Evolutionary conservation across 805 yeast genomes (phyloP).

Genomic region (Cyberlindnera xylosilytica): DNA sequence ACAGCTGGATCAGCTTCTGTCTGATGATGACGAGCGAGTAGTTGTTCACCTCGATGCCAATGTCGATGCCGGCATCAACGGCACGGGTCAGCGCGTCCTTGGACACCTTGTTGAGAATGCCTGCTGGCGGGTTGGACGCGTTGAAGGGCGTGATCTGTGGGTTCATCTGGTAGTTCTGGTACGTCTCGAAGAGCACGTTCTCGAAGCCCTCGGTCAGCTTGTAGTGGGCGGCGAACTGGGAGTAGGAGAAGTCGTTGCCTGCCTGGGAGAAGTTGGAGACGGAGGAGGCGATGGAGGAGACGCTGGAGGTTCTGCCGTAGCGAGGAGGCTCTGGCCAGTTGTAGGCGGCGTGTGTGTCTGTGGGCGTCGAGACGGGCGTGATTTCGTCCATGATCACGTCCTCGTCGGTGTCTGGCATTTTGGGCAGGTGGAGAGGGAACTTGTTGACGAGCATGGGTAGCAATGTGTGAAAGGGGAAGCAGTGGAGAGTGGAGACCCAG

Average conservation of each 20-base stretch:
- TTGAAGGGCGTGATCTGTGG: constrained; percentile 71
- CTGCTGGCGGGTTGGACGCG: constrained; percentile 62
- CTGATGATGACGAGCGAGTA: constrained; percentile 37
- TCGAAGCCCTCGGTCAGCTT: constrained; percentile 39
- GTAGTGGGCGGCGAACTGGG: constrained; percentile 28
- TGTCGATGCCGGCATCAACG: constrained; percentile 29
- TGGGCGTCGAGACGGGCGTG: constrained; percentile 27
- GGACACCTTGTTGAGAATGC: constrained; percentile 58
- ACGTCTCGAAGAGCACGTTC: constrained; percentile 41
- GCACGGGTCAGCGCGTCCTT: constrained; percentile 47
- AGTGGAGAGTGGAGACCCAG: not conserved
- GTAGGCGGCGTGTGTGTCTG: constrained; percentile 18
- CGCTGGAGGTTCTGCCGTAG: constrained; percentile 26
- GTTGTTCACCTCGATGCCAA: constrained; percentile 37
- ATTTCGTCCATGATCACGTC: constrained; percentile 21
- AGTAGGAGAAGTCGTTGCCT: constrained; percentile 23
- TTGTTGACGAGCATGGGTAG: constrained; percentile 18
- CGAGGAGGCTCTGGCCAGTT: constrained; percentile 22
- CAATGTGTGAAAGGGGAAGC: not conserved
- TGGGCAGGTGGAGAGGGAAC: constrained; percentile 17
- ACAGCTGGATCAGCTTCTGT: constrained; percentile 32
- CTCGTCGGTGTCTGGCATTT: constrained; percentile 6
- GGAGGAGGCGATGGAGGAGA: constrained; percentile 25
- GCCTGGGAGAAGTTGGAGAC: constrained; percentile 24
- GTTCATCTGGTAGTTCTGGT: constrained; percentile 46